Base-by-base conservation (phyloP, 768 basidiomycete genomes). In the Phanerochaete sordida region DNA sequence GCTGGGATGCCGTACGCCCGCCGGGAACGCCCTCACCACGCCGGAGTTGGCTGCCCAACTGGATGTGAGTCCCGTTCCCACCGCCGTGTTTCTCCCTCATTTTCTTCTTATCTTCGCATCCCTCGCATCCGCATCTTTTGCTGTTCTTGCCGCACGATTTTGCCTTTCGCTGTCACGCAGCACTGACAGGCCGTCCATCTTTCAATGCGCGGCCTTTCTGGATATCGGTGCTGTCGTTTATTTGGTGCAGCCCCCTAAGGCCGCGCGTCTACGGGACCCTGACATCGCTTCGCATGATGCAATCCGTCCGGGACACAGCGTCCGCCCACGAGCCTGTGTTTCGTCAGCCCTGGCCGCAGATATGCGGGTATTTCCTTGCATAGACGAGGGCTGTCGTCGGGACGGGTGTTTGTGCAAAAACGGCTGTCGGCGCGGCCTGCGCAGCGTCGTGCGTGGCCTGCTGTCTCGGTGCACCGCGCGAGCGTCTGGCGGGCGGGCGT, bases 1-100 rank as follows among this genome's bases (percentile, higher is more conserved):
- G 19, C 44, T 62, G 33, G 61, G 61, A 23, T 49, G 44, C 50
- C 33, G 23, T 27, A 21, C 35, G 31, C 39, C 49, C 46, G 53
- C 43, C 3, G 55, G 28, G 47, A 12, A 12, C 57, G 57, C 47
- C 23, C 46, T 37, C 8, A 19, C n/a, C 57, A 58, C 30, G 46
- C 46, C 45, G 26, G 31, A 47, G 45, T 47, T 58, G 31, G 57
- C 19, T 19, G 48, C 45, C 46, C 31, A 49, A 27, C 57, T 58
- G 31, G 57, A 58, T 35, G 57, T 58, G 57, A 50, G 57, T 58
- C 23, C 33, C 24, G 1, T 54, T 54, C 53, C 53, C 35, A 43
- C 46, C 28, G 2, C 24, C 56, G 13, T 26, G 12, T 27, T 16
- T 24, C 21, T 7, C 51, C 16, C 37, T 28, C 5, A 5, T 56